Percentiles rank a stretch among this genome's conserved stretches.
Evolutionary conservation across 352 stramenopile species (phyloP).

Genomic region (Phytophthora meadii): DNA sequence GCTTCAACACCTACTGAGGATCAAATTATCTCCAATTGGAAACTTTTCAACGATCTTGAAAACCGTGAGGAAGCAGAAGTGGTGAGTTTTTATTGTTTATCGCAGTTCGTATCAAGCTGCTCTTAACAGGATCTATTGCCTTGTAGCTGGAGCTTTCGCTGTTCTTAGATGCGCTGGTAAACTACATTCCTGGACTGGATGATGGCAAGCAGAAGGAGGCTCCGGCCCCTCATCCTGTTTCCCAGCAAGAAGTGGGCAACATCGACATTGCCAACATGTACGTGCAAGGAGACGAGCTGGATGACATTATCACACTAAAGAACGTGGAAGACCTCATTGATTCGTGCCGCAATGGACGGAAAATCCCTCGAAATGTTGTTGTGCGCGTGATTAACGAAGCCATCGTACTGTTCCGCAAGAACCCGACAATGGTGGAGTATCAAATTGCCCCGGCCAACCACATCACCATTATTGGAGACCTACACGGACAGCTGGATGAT

Average conservation of each 20-base stretch:
- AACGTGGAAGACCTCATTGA: slow-evolving; percentile 78
- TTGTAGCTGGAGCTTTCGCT: slow-evolving; percentile 76
- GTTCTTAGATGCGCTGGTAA: slow-evolving; percentile 77
- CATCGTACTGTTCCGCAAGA: slow-evolving; percentile 54
- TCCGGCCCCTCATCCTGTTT: slow-evolving; percentile 27
- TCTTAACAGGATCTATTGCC: neutral
- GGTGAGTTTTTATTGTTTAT: slow-evolving; percentile 41
- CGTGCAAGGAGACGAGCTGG: slow-evolving; percentile 62
- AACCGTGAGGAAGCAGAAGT: slow-evolving; percentile 86
- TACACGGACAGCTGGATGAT: slow-evolving; percentile 89
- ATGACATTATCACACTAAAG: slow-evolving; percentile 69
- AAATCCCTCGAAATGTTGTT: slow-evolving; percentile 80
- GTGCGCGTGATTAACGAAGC: slow-evolving; percentile 75
- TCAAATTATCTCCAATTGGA: slow-evolving; percentile 83
- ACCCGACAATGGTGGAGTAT: slow-evolving; percentile 76
- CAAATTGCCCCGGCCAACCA: slow-evolving; percentile 74
- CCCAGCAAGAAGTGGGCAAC: slow-evolving; percentile 64
- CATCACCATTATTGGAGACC: slow-evolving; percentile 82
- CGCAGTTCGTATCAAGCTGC: neutral
- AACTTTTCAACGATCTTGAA: slow-evolving; percentile 89
- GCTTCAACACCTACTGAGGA: slow-evolving; percentile 55
- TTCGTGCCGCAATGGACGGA: slow-evolving; percentile 79
- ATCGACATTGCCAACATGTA: slow-evolving; percentile 91
- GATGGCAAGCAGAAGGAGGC: slow-evolving; percentile 37
- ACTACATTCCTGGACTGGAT: slow-evolving; percentile 81